A percentile compares a stretch with the other conserved stretches of the same genome.
These are phyloP conservation scores for Fusarium mundagurra DNA, from an alignment of 2,329 filamentous ascomycete genomes.

Conservation along the genomic window DNA sequence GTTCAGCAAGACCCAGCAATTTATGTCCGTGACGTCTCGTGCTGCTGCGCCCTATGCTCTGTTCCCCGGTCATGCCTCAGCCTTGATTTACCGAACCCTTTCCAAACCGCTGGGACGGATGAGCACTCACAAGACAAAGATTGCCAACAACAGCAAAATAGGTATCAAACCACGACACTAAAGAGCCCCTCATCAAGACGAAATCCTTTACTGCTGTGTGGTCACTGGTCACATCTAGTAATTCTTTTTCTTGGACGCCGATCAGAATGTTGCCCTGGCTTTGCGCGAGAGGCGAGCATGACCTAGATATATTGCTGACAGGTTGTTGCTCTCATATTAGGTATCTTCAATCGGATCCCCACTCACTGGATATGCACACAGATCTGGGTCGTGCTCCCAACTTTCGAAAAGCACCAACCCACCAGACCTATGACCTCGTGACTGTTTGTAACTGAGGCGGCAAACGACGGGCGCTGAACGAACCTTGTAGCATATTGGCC, in stretches of 20 bases:
- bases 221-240: background rate
- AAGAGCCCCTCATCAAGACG: background rate
- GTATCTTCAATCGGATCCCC: background rate
- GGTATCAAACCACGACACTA: conserved; percentile 8
- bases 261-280: background rate
- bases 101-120: conserved; percentile 37
- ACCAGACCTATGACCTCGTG: conserved; percentile 12
- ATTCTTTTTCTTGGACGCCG: background rate
- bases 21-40: background rate
- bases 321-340: background rate
- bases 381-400: background rate
- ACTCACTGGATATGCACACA: background rate
- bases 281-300: background rate
- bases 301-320: background rate
- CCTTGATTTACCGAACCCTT: conserved; percentile 30
- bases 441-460: conserved; percentile 13
- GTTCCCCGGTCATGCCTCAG: background rate
- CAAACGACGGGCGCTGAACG: conserved; percentile 19
- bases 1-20: background rate
- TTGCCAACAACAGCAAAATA: background rate
- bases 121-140: background rate
- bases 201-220: background rate
- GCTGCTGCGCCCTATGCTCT: conserved; percentile 1
- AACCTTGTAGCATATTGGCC: conserved; percentile 13
- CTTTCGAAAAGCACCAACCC: background rate